A percentile compares a stretch with the other conserved stretches of the same genome.
These are phyloP conservation scores for Xylaria venustula DNA, from an alignment of 495 filamentous ascomycete species.

Conservation along the genomic window DNA sequence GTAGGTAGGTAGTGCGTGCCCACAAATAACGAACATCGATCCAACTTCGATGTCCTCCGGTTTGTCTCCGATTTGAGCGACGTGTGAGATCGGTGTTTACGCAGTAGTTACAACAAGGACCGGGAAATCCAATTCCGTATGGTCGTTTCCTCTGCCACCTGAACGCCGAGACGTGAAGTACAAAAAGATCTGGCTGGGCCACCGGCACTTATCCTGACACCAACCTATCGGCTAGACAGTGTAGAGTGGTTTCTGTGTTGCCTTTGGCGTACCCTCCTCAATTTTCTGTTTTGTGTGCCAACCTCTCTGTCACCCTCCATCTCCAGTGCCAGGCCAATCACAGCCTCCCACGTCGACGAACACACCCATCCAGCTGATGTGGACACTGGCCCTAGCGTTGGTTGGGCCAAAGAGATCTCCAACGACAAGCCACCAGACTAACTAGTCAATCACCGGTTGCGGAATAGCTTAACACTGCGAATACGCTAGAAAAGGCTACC, in stretches of 20 bases:
- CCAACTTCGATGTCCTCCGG: slow-evolving; percentile 3
- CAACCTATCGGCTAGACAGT: slow-evolving; percentile 3
- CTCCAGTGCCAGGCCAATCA: slow-evolving; percentile 29
- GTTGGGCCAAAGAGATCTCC: slow-evolving; percentile 20
- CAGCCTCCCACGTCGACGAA: slow-evolving; percentile 30
- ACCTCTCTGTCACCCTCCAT: slow-evolving; percentile 32
- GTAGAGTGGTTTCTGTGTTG: neutral
- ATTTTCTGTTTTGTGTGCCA: slow-evolving; percentile 22
- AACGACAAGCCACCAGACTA: slow-evolving; percentile 20
- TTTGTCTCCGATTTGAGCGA: slow-evolving; percentile 6
- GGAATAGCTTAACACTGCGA: neutral
- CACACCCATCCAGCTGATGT: slow-evolving; percentile 25
- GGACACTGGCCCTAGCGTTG: slow-evolving; percentile 10
- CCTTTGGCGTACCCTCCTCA: neutral
- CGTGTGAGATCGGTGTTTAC: neutral
- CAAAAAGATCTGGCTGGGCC: neutral
- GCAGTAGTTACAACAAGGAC: neutral
- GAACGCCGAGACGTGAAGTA: neutral
- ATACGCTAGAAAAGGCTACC: neutral
- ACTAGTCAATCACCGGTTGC: slow-evolving; percentile 25
- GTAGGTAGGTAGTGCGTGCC: neutral
- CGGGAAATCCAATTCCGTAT: neutral
- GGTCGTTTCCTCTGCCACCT: neutral
- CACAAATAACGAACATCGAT: neutral
- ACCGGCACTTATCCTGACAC: neutral